Evolutionary conservation across 2,329 filamentous ascomycete species (phyloP).

Genomic region (Pseudogymnoascus sp.): DNA sequence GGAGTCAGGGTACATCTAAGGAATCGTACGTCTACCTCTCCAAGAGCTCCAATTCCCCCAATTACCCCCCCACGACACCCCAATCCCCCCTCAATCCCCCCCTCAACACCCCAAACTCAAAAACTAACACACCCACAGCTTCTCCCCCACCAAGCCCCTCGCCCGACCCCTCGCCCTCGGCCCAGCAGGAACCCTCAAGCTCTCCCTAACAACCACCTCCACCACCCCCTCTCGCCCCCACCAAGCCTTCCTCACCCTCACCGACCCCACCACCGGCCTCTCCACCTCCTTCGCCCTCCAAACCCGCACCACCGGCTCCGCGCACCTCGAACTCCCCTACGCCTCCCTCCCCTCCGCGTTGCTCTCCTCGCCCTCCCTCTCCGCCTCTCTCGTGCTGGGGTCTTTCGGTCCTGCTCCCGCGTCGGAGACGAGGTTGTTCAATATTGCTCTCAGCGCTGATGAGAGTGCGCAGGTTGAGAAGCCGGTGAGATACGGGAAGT

Average conservation of each 20-base stretch:
- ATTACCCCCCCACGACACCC: background rate
- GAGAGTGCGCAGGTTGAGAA: constrained; percentile 52
- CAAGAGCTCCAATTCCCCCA: background rate
- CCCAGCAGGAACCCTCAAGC: constrained; percentile 65
- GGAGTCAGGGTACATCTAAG: constrained; percentile 40
- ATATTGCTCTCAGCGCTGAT: constrained; percentile 58
- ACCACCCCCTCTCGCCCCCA: constrained; percentile 77
- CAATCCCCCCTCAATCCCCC: background rate
- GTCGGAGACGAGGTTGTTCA: constrained; percentile 62
- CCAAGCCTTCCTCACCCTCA: constrained; percentile 83
- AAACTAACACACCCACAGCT: constrained; percentile 16
- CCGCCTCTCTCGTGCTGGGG: constrained; percentile 73
- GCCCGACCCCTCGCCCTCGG: constrained; percentile 56
- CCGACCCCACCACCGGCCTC: constrained; percentile 64
- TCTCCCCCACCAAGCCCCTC: constrained; percentile 32
- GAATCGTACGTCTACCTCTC: constrained; percentile 49
- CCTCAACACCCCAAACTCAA: background rate
- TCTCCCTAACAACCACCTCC: constrained; percentile 74
- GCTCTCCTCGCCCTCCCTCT: constrained; percentile 58
- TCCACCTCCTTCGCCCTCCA: constrained; percentile 80
- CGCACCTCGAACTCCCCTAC: constrained; percentile 53
- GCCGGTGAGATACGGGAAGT: constrained; percentile 75
- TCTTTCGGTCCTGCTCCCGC: constrained; percentile 71
- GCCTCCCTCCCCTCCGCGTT: constrained; percentile 65
- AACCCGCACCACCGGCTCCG: constrained; percentile 83